Conservation (phyloP, 1,139 yeast genomes). For the Candida tetrigidarum region DNA sequence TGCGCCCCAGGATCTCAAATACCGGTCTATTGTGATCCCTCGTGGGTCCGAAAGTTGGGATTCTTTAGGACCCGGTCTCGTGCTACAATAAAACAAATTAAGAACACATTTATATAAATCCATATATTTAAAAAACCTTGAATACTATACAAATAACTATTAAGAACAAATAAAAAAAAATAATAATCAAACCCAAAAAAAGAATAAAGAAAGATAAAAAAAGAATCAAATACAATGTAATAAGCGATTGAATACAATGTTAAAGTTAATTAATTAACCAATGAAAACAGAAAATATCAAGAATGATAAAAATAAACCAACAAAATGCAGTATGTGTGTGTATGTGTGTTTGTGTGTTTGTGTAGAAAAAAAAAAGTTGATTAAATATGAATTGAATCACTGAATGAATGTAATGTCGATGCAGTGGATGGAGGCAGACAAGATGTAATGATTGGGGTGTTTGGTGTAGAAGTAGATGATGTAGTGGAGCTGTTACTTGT, state of each 20-base stretch:
- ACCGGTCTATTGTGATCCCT: too few relatives aligned
- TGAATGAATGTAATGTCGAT: conserved; percentile 32
- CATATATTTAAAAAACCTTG: conserved; percentile 1
- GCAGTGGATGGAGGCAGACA: conserved; percentile 15
- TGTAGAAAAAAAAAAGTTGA: too few relatives aligned
- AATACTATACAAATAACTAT: background rate
- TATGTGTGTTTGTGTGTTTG: too few relatives aligned
- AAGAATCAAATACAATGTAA: background rate
- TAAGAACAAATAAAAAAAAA: background rate
- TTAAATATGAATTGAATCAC: conserved; percentile 37
- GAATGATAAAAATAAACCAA: background rate
- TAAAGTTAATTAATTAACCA: background rate
- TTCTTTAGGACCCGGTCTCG: too few relatives aligned
- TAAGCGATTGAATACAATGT: background rate
- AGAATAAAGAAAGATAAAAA: background rate
- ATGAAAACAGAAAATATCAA: background rate
- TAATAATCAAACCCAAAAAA: conserved; percentile 1
- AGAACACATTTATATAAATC: background rate
- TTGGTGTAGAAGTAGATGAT: conserved; percentile 11
- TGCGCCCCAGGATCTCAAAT: too few relatives aligned
- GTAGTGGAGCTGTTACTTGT: conserved; percentile 4
- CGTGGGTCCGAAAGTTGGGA: too few relatives aligned
- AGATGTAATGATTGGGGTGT: conserved; percentile 10
- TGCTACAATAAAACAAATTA: too few relatives aligned
- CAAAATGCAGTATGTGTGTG: background rate